phyloP scores from a whole-genome alignment of 2,329 filamentous ascomycete species.

The Cadophora malorum region DNA sequence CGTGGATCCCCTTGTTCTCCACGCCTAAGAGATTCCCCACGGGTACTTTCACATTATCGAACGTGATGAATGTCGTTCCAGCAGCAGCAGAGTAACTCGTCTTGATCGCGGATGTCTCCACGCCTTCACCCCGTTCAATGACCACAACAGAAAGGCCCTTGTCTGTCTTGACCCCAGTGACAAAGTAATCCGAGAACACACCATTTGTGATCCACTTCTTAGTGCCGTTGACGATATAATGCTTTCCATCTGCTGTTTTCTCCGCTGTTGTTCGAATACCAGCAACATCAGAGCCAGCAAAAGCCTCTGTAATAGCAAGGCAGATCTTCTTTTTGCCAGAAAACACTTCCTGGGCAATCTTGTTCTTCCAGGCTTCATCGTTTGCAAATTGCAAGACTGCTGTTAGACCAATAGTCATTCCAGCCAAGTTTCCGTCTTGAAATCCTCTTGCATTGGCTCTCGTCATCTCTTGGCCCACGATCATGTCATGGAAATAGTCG shows the following conservation, averaged over 20 bases:
- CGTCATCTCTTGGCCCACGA: slow-evolving; percentile 75
- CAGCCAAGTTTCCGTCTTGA: slow-evolving; percentile 85
- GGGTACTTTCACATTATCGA: slow-evolving; percentile 86
- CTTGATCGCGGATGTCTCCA: slow-evolving; percentile 81
- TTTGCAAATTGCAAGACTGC: slow-evolving; percentile 81
- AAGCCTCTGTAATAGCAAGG: slow-evolving; percentile 86
- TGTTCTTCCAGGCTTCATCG: slow-evolving; percentile 68
- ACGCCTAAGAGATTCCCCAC: slow-evolving; percentile 78
- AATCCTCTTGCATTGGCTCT: slow-evolving; percentile 79
- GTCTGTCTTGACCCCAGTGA: slow-evolving; percentile 78
- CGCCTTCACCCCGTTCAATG: slow-evolving; percentile 74
- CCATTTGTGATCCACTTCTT: slow-evolving; percentile 92
- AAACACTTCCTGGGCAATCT: slow-evolving; percentile 74
- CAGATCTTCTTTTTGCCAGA: slow-evolving; percentile 87
- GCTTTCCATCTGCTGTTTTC: slow-evolving; percentile 75
- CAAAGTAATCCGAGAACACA: slow-evolving; percentile 82
- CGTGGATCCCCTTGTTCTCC: slow-evolving; percentile 85
- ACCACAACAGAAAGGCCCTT: slow-evolving; percentile 81
- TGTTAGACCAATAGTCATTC: slow-evolving; percentile 83
- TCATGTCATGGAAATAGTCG: slow-evolving; percentile 85
- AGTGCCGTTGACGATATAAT: slow-evolving; percentile 75
- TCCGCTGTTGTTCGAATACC: slow-evolving; percentile 78
- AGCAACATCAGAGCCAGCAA: slow-evolving; percentile 84
- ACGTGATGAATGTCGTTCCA: slow-evolving; percentile 72
- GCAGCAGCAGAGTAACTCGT: slow-evolving; percentile 81